A percentile compares a stretch with the other conserved stretches of the same genome.
These are phyloP conservation scores for Mortierella sp. DNA, from an alignment of 371 early-diverging fungal species.

Conservation along the genomic window DNA sequence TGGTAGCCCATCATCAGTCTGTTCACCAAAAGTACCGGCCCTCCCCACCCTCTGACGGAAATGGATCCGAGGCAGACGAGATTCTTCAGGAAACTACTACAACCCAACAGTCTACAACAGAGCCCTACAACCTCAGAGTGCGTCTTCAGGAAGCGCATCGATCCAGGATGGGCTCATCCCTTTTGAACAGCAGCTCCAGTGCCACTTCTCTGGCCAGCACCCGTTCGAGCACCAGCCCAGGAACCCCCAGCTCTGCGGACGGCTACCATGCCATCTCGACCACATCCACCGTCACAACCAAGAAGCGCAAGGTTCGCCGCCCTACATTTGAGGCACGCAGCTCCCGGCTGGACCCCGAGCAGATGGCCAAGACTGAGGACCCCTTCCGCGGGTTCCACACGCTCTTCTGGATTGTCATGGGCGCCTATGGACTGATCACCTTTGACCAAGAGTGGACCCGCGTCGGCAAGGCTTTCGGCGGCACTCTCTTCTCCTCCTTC, in stretches of 20 bases:
- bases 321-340: slow-evolving; percentile 55
- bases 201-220: slow-evolving; percentile 29
- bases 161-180: not conserved
- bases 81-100: not conserved
- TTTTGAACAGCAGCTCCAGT: slow-evolving; percentile 14
- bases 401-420: slow-evolving; percentile 93
- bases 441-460: slow-evolving; percentile 75
- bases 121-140: not conserved
- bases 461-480: slow-evolving; percentile 77
- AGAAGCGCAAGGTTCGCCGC: slow-evolving; percentile 49
- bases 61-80: slow-evolving; percentile 14
- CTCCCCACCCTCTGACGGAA: slow-evolving; percentile 11
- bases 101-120: not conserved
- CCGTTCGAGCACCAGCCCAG: slow-evolving; percentile 27
- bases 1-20: slow-evolving; percentile 30
- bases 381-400: slow-evolving; percentile 90
- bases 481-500: slow-evolving; percentile 71
- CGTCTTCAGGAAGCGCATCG: slow-evolving; percentile 8
- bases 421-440: slow-evolving; percentile 80
- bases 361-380: slow-evolving; percentile 58
- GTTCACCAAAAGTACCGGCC: slow-evolving; percentile 24
- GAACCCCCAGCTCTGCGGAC: slow-evolving; percentile 31
- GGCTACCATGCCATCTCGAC: slow-evolving; percentile 45
- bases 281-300: slow-evolving; percentile 30
- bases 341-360: slow-evolving; percentile 60